Evolutionary conservation across 345 rosid species (phyloP), one percentile per base, ranked within the genome.

Genomic region (Camelina laxa): DNA sequence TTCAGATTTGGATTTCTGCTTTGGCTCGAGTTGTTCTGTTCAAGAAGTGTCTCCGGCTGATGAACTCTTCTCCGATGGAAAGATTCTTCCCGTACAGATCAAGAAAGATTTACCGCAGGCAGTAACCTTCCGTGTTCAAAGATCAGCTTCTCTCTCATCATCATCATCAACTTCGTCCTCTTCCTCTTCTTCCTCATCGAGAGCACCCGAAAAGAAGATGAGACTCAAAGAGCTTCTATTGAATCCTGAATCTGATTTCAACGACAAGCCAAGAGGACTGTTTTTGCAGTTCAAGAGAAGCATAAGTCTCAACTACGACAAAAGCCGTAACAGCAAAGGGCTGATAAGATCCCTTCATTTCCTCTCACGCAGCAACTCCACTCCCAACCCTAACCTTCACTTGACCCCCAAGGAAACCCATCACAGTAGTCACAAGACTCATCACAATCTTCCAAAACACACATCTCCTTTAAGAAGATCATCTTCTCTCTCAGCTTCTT

Each of bases 271-370:
- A 35, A 51, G 79, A 16, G 89, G 81, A 72, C 45, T 85, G 13
- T 89, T 88, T 76, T 86, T 91, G 90, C 88, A 89, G 69, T 86
- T 93, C 85, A 89, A 85, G 75, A 85, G 96, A 82, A 91, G 97
- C 85, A 85, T 79, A 65, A 93, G 98, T 70, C 85, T 89, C 24
- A 89, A 91, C 74, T 85, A 87, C 54, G 96, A 89, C 7, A 80
- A 84, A 31, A 62, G 70, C 27, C 60, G 85, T 81, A 64, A 2
- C 58, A 75, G 87, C 73, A 86, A 79, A 67, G 77, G 90, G 21
- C 75, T 91, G 24, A 87, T 93, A 65, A 83, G 88, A 13, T 86
- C 96, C 2, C 65, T 91, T 11, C 87, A 85, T 45, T 89, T 93
- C 72, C 90, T 91, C 27, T 80, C 97, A 15, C 75, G 98, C 47